Percentiles rank a stretch among this genome's conserved stretches.
phyloP scores from a whole-genome alignment of 176 grass and related monocot species.

The Hordeum vulgare region DNA sequence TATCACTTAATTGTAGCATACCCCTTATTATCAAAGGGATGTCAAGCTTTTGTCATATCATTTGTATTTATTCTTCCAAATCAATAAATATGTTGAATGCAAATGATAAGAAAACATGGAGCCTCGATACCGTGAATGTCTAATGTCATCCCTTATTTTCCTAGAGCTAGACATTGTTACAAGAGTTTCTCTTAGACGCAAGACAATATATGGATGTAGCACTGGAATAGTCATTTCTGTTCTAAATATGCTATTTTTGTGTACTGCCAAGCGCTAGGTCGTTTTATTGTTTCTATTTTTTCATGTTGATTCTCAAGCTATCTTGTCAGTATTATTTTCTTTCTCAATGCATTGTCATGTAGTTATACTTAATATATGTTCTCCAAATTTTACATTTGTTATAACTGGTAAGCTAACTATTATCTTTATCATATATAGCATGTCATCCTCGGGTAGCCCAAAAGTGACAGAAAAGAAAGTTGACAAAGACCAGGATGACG shows the following conservation, averaged over 20 bases:
- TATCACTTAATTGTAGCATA: too few species aligned
- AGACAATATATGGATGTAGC: not conserved
- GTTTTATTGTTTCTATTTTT: not conserved
- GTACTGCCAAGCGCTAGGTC: not conserved
- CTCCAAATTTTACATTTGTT: not conserved
- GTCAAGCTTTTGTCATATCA: not conserved
- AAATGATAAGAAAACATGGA: not conserved
- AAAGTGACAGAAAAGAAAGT: constrained; percentile 30
- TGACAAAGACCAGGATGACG: constrained; percentile 10
- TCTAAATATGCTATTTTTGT: not conserved
- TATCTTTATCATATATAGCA: not conserved
- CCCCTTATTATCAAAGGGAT: not conserved
- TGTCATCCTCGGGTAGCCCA: constrained; percentile 42
- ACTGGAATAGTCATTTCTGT: not conserved
- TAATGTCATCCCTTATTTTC: not conserved
- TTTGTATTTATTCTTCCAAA: not conserved
- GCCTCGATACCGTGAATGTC: not conserved
- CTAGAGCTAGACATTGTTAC: not conserved
- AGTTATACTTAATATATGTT: not conserved
- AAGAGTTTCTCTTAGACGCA: not conserved
- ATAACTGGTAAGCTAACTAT: not conserved
- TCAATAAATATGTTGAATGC: not conserved
- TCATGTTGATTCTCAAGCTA: not conserved
- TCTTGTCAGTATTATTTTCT: not conserved
- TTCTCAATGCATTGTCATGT: not conserved